Evolutionary conservation across 2,329 filamentous ascomycete genomes (phyloP).

Genomic region (Furcasterigmium furcatum): DNA sequence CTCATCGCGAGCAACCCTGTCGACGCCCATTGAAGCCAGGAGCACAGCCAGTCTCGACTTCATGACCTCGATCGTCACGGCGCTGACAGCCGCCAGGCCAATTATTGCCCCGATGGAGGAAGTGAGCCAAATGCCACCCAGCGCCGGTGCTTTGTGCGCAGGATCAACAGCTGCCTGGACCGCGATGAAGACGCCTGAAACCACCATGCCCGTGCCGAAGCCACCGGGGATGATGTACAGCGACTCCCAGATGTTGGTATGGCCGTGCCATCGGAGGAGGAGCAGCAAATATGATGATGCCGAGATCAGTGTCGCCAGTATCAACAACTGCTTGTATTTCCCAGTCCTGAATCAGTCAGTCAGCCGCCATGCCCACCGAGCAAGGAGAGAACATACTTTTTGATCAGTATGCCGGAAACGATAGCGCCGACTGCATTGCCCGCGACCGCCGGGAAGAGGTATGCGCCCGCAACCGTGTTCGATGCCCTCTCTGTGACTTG

Average conservation of each 20-base stretch:
- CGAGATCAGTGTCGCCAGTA: slow-evolving; percentile 46
- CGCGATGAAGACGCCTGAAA: slow-evolving; percentile 37
- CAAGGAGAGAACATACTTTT: slow-evolving; percentile 23
- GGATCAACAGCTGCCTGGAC: slow-evolving; percentile 35
- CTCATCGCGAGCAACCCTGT: slow-evolving; percentile 6
- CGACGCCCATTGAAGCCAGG: slow-evolving; percentile 10
- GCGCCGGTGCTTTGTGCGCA: slow-evolving; percentile 32
- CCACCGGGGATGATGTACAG: slow-evolving; percentile 56
- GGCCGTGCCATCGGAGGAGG: slow-evolving; percentile 55
- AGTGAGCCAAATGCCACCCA: slow-evolving; percentile 36
- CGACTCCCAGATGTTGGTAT: slow-evolving; percentile 52
- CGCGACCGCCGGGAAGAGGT: slow-evolving; percentile 64
- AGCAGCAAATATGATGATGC: slow-evolving; percentile 49
- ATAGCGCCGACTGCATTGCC: slow-evolving; percentile 66
- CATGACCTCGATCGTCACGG: slow-evolving; percentile 22
- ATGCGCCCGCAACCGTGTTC: slow-evolving; percentile 54
- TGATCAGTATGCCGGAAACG: slow-evolving; percentile 54
- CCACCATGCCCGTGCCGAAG: slow-evolving; percentile 35
- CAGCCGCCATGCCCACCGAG: not conserved
- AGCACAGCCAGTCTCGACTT: slow-evolving; percentile 10
- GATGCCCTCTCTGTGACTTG: slow-evolving; percentile 57
- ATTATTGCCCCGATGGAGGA: slow-evolving; percentile 31
- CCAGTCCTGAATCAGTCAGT: slow-evolving; percentile 42
- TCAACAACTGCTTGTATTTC: slow-evolving; percentile 52
- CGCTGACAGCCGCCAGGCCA: slow-evolving; percentile 33